phyloP scores from a whole-genome alignment of 2,329 filamentous ascomycete genomes.

The Penicillium occitanis region DNA sequence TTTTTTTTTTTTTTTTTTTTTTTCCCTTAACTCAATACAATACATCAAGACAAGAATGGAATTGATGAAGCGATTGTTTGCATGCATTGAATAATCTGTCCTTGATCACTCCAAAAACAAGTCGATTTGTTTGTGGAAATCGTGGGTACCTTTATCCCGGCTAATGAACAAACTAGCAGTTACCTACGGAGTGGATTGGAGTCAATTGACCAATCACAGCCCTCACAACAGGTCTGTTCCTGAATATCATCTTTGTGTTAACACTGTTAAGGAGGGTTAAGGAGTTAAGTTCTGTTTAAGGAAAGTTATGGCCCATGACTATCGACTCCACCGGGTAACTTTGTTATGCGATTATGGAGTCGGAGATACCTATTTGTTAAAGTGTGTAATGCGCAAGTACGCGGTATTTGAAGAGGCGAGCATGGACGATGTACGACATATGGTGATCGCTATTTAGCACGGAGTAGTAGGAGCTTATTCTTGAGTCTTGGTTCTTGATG shows the following conservation, averaged over 20 bases:
- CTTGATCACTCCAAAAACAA: neutral
- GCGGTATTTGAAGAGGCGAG: neutral
- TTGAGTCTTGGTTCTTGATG: neutral
- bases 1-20: neutral
- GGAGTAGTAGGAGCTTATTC: neutral
- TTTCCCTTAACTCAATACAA: neutral
- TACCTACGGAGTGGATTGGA: neutral
- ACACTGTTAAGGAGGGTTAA: too few relatives aligned
- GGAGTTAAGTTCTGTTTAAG: neutral
- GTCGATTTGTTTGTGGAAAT: neutral
- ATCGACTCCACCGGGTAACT: neutral
- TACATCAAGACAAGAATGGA: neutral
- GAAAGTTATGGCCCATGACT: neutral
- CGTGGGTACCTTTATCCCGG: neutral
- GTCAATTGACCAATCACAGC: neutral
- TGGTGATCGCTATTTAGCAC: constrained; percentile 7
- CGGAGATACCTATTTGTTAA: neutral
- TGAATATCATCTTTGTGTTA: constrained; percentile 10
- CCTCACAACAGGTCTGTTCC: neutral
- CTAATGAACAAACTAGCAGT: neutral
- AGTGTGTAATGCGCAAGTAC: neutral
- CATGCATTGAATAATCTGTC: neutral
- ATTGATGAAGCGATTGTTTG: neutral
- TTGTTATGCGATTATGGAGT: constrained; percentile 1
- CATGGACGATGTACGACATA: constrained; percentile 6